A percentile compares a stretch with the other conserved stretches of the same genome.
Evolutionary conservation across 2,329 filamentous ascomycete species (phyloP).

Genomic region (Rhinocladiella similis): DNA sequence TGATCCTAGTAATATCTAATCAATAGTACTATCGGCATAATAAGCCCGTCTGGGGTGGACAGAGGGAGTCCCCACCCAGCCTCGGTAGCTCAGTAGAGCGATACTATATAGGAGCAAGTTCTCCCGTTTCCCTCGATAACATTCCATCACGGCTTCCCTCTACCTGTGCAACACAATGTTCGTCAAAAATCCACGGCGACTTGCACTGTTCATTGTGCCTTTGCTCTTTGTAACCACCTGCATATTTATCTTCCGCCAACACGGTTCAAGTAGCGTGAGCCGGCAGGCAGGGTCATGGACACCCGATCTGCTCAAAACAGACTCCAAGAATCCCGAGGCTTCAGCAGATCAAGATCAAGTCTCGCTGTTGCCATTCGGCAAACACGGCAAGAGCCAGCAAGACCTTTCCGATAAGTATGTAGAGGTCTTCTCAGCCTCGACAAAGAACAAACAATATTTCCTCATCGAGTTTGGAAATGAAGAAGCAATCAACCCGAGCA

Average conservation of each 20-base stretch:
- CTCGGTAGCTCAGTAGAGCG: neutral
- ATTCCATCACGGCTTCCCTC: neutral
- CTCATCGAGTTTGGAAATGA: slow-evolving; percentile 48
- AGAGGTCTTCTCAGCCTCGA: slow-evolving; percentile 50
- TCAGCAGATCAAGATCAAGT: neutral
- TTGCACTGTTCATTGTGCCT: neutral
- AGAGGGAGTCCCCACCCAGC: neutral
- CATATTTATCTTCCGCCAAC: neutral
- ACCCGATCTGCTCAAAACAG: neutral
- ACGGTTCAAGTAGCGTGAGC: neutral
- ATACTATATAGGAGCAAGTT: neutral
- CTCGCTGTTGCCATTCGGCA: slow-evolving; percentile 30
- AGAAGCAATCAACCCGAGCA: slow-evolving; percentile 55
- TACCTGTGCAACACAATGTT: neutral
- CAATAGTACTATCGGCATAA: too few species aligned
- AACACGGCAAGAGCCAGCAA: slow-evolving; percentile 43
- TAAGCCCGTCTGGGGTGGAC: too few species aligned
- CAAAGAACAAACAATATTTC: slow-evolving; percentile 50
- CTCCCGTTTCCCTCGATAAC: neutral
- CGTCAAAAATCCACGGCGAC: neutral
- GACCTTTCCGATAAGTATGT: slow-evolving; percentile 40
- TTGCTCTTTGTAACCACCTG: neutral
- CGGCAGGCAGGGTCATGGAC: neutral
- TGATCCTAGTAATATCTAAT: too few species aligned
- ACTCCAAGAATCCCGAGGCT: neutral